Conservation (phyloP, 2,329 filamentous ascomycete genomes). For the Trichoderma pleuroti region DNA sequence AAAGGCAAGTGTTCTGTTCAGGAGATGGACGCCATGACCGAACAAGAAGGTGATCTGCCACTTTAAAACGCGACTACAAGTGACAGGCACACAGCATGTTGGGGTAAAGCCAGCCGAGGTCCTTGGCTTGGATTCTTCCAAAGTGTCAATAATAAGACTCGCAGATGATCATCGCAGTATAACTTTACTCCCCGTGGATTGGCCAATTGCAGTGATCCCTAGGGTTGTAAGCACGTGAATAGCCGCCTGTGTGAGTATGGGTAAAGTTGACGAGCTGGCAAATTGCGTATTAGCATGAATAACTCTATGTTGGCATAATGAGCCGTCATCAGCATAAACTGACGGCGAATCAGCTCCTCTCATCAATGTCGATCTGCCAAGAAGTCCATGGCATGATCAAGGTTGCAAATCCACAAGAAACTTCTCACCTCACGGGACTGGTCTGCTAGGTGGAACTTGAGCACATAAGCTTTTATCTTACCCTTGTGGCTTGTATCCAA, state of each 20-base stretch:
- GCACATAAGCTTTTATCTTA: not conserved
- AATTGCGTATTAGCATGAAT: constrained; percentile 4
- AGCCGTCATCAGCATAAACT: not conserved
- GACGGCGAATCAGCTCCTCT: not conserved
- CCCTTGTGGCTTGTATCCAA: not conserved
- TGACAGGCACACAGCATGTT: not conserved
- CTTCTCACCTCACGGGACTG: not conserved
- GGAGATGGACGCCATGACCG: not conserved
- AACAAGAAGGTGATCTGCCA: not conserved
- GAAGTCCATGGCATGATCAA: not conserved
- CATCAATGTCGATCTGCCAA: not conserved
- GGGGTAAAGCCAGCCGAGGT: not conserved
- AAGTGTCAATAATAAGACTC: not conserved
- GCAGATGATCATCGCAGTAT: not conserved
- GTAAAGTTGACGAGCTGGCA: not conserved
- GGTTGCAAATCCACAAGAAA: not conserved
- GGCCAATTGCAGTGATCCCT: not conserved
- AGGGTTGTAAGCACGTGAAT: not conserved
- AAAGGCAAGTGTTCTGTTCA: not conserved
- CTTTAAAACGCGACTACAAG: not conserved
- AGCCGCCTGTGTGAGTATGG: not conserved
- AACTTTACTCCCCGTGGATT: not conserved
- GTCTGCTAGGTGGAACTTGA: not conserved
- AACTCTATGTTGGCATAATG: not conserved
- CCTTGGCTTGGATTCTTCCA: not conserved